These are phyloP conservation scores for Cladosporium sphaerospermum DNA, from an alignment of 2,329 filamentous ascomycete species.

Conservation along the genomic window DNA sequence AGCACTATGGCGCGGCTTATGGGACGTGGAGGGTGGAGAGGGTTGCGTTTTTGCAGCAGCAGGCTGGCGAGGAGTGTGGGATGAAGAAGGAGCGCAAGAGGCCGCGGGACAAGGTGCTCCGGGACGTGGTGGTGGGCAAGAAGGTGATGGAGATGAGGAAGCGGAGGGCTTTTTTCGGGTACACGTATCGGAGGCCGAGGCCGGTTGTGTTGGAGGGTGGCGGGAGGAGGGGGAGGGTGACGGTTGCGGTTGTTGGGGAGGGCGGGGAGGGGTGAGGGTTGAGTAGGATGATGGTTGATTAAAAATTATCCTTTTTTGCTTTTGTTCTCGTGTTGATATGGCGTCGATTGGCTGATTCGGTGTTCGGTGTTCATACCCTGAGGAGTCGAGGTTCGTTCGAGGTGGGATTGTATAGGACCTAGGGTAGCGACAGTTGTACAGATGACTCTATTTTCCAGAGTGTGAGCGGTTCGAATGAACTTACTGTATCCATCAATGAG, in stretches of 20 bases:
- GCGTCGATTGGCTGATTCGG: too few species aligned
- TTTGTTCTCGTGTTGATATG: too few species aligned
- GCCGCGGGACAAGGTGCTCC: slow-evolving; percentile 75
- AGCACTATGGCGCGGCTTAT: slow-evolving; percentile 25
- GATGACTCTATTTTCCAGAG: too few species aligned
- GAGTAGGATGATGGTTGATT: background rate
- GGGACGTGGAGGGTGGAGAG: slow-evolving; percentile 26
- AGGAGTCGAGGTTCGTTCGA: too few species aligned
- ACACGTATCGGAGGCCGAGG: slow-evolving; percentile 62
- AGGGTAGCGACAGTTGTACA: too few species aligned
- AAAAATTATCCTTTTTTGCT: too few species aligned
- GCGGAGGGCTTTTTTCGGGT: slow-evolving; percentile 78
- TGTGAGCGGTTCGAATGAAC: too few species aligned
- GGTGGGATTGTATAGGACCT: too few species aligned
- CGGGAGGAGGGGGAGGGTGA: slow-evolving; percentile 17
- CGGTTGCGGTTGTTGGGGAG: slow-evolving; percentile 20
- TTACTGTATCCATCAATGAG: too few species aligned
- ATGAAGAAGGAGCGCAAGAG: slow-evolving; percentile 45
- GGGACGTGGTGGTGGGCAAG: slow-evolving; percentile 61
- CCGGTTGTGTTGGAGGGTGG: slow-evolving; percentile 18
- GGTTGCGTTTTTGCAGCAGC: slow-evolving; percentile 18
- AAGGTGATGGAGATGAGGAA: slow-evolving; percentile 75
- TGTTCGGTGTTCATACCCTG: too few species aligned
- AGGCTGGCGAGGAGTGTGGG: too few species aligned
- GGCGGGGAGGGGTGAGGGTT: background rate